Evolutionary conservation across 208 protist species (phyloP), one percentile per base, ranked within the genome.

Genomic region (Trypanosoma theileri): DNA sequence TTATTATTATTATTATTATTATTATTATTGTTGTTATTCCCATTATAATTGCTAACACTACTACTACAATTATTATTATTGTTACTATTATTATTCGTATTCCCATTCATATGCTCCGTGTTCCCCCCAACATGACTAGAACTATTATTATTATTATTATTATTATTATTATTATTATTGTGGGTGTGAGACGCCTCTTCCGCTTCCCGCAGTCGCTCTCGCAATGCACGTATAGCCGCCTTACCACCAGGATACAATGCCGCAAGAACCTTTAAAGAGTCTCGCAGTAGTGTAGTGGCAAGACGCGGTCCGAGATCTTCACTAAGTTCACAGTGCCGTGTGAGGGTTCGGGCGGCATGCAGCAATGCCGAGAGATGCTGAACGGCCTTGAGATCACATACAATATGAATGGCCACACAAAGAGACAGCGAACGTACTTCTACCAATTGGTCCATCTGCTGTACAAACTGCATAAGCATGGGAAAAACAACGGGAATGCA

Each of bases 401-500:
- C 88, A 76, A 96, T 87, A 69, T 94, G 89, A 41, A 94, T 85
- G 8, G 85, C 79, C 19, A 81, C 91, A 74, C 88, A 94, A 21
- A 94, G 70, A 7, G 91, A 90, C 57, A 92, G 87, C 19, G 82
- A 81, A 67, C 88, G 88, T 56, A 96, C 86, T 64, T 94, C 88
- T 16, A 85, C 80, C 26, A 94, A 81, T 82, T 95, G 91, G 42
- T 94, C 91, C 17, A 83, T 75, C 73, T 93, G 86, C 65, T 93
- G 85, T 13, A 93, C 70, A 57, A 95, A 93, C 26, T 92, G 87
- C 55, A 86, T 86, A 19, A 96, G 86, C 79, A 94, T 86, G 10
- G 89, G 86, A 59, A 94, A 91, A 3, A 94, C 80, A 52, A 95
- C 69, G 19, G 88, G 83, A 66, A 96, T 92, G 72, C 87, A 94